Evolutionary conservation across 208 protist species (phyloP).

Genomic region (Angomonas ambiguus): DNA sequence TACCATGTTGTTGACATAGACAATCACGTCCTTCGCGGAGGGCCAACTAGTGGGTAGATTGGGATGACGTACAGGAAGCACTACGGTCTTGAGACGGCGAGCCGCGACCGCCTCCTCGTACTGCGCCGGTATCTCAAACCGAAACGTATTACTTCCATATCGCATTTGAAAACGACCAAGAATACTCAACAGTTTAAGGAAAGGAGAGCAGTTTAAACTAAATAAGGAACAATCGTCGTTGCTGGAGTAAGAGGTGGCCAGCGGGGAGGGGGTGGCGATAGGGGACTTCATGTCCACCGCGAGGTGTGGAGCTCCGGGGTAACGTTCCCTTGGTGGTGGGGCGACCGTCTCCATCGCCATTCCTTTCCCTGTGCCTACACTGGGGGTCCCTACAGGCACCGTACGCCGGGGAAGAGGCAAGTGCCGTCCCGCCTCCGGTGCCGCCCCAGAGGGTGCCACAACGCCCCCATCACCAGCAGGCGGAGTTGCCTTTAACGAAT

Average conservation of each 20-base stretch:
- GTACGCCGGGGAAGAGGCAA: neutral
- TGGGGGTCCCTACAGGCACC: neutral
- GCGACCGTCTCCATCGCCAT: too few species aligned
- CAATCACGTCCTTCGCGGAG: constrained; percentile 57
- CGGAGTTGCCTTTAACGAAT: too few species aligned
- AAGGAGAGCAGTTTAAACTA: constrained; percentile 54
- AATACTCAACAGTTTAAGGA: constrained; percentile 49
- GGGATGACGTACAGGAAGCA: constrained; percentile 56
- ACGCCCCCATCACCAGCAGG: too few species aligned
- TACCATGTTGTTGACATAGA: constrained; percentile 71
- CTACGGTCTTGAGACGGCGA: constrained; percentile 54
- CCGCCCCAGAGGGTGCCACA: too few species aligned
- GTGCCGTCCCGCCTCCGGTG: neutral
- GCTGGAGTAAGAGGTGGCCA: neutral
- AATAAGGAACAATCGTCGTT: constrained; percentile 37
- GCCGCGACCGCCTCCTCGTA: constrained; percentile 43
- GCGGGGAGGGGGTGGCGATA: too few species aligned
- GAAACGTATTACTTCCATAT: constrained; percentile 54
- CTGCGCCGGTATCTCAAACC: constrained; percentile 62
- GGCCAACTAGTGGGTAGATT: constrained; percentile 64
- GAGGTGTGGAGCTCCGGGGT: too few species aligned
- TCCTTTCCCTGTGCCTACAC: too few species aligned
- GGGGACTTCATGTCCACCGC: too few species aligned
- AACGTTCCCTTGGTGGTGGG: too few species aligned
- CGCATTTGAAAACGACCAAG: constrained; percentile 51